Conservation (phyloP, 2,329 filamentous ascomycete species). For the Penicillium italicum region DNA sequence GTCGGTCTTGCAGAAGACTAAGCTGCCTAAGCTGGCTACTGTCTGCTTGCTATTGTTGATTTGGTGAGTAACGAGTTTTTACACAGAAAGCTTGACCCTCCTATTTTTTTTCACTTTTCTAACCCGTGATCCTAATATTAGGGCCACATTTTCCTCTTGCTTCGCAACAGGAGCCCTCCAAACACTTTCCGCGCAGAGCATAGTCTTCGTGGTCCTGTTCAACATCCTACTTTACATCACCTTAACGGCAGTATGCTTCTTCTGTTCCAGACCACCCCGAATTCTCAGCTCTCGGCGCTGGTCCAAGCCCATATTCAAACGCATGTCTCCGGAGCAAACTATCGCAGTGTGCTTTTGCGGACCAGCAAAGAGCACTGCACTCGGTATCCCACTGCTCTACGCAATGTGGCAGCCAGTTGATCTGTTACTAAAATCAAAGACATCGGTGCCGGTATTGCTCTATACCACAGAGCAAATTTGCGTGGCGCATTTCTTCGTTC, state of each 20-base stretch:
- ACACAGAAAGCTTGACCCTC: no score
- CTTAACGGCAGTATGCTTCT: conserved; percentile 56
- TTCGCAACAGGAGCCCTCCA: conserved; percentile 63
- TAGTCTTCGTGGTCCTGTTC: conserved; percentile 65
- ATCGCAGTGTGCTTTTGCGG: conserved; percentile 71
- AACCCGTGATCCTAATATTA: conserved; percentile 47
- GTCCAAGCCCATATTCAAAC: conserved; percentile 26
- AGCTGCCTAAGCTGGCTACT: conserved; percentile 46
- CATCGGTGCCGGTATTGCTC: conserved; percentile 38
- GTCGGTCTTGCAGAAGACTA: conserved; percentile 51
- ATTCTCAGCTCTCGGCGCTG: conserved; percentile 18
- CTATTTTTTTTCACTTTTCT: no score
- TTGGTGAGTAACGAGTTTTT: conserved; percentile 46
- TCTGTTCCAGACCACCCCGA: conserved; percentile 45
- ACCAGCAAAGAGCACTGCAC: conserved; percentile 67
- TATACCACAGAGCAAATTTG: conserved; percentile 42
- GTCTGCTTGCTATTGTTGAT: conserved; percentile 49
- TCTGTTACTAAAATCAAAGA: conserved; percentile 36
- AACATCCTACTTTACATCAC: conserved; percentile 63
- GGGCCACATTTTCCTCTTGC: conserved; percentile 41
- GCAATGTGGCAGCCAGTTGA: conserved; percentile 56
- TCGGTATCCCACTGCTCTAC: conserved; percentile 65
- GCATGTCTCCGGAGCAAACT: conserved; percentile 56
- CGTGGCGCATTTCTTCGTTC: conserved; percentile 40
- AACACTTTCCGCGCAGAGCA: conserved; percentile 55